phyloP scores from a whole-genome alignment of 768 basidiomycete genomes.

The Leccinum disarticulatum region DNA sequence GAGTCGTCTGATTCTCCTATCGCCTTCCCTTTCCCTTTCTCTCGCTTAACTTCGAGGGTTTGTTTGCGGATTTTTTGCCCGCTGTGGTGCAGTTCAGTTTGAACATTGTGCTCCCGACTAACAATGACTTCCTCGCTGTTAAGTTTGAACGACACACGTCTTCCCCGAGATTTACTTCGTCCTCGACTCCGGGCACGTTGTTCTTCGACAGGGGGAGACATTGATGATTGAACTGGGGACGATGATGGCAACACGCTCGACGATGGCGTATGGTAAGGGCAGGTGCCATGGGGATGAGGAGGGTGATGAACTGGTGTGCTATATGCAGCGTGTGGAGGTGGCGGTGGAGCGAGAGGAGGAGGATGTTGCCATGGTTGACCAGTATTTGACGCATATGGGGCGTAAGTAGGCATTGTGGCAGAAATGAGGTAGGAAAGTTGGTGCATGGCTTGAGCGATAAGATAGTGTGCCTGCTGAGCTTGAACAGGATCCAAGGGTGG shows the following conservation, averaged over 20 bases:
- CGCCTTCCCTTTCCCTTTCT: slow-evolving; percentile 18
- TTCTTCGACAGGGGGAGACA: slow-evolving; percentile 36
- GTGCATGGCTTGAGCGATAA: slow-evolving; percentile 41
- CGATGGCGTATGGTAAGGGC: slow-evolving; percentile 29
- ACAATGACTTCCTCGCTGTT: slow-evolving; percentile 24
- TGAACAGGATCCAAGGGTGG: slow-evolving; percentile 29
- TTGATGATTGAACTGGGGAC: slow-evolving; percentile 43
- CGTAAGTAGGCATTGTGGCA: slow-evolving; percentile 28
- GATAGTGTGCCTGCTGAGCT: slow-evolving; percentile 38
- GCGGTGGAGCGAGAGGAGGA: neutral
- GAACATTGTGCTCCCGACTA: slow-evolving; percentile 7
- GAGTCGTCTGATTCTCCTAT: slow-evolving; percentile 1
- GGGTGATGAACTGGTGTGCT: slow-evolving; percentile 12
- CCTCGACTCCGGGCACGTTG: slow-evolving; percentile 39
- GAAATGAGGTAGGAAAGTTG: slow-evolving; percentile 41
- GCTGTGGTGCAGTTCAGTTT: slow-evolving; percentile 5
- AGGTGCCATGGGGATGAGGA: slow-evolving; percentile 19
- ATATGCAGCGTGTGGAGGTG: slow-evolving; percentile 7
- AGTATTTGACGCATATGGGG: slow-evolving; percentile 16
- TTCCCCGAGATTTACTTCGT: slow-evolving; percentile 53
- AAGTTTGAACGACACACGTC: slow-evolving; percentile 58
- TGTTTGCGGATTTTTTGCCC: slow-evolving; percentile 9
- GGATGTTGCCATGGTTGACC: slow-evolving; percentile 24
- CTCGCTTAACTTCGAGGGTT: slow-evolving; percentile 12
- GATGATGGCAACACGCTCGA: slow-evolving; percentile 52